These are phyloP conservation scores for Melocanna baccifera DNA, from an alignment of 176 grass and related monocot species.

Conservation along the genomic window DNA sequence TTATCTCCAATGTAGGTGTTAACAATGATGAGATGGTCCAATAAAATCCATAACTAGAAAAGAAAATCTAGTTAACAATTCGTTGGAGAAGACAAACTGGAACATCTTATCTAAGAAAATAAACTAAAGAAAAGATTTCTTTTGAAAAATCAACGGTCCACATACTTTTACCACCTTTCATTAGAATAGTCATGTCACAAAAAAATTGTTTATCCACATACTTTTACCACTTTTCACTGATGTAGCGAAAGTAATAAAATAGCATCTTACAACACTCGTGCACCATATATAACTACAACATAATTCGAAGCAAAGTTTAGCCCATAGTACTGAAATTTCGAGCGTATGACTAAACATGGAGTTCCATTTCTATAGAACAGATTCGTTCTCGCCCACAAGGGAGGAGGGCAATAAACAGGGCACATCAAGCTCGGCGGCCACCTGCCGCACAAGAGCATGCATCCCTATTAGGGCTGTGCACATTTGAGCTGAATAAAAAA, in stretches of 20 bases:
- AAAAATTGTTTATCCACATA: background rate
- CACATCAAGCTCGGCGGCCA: slow-evolving; percentile 37
- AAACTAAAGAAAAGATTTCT: too few species aligned
- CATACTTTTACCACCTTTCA: too few species aligned
- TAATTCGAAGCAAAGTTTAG: background rate
- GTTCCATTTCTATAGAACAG: background rate
- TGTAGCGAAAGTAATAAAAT: background rate
- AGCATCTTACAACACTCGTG: background rate
- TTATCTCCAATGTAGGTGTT: too few species aligned
- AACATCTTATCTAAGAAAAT: too few species aligned
- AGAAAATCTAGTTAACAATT: too few species aligned
- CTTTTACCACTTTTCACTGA: background rate
- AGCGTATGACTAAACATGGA: background rate
- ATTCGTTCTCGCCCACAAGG: background rate
- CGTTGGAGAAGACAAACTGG: too few species aligned
- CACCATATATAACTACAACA: background rate
- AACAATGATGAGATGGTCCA: too few species aligned
- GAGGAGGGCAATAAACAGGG: background rate
- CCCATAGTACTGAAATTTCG: background rate
- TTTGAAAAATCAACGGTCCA: too few species aligned
- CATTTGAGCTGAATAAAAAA: too few species aligned
- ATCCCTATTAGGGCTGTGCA: too few species aligned
- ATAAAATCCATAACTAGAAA: too few species aligned
- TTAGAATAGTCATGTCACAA: background rate
- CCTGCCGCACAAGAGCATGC: slow-evolving; percentile 21